Evolutionary conservation across 148 eudicot species (phyloP).

Genomic region (Rhododendron williamsianum): DNA sequence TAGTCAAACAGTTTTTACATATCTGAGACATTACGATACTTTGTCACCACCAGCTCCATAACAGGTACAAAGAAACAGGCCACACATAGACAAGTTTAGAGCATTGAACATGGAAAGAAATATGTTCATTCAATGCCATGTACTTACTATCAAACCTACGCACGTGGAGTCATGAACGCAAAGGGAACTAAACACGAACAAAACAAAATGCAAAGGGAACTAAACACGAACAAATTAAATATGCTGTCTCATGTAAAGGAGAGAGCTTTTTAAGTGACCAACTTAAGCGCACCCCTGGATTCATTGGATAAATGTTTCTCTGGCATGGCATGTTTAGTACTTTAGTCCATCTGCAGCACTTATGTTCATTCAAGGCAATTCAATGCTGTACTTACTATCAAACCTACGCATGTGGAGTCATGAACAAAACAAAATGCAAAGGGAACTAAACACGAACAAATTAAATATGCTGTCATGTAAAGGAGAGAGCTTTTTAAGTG

Average conservation of each 20-base stretch:
- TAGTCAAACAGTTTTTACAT: background rate
- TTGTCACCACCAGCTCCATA: background rate
- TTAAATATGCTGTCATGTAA: background rate
- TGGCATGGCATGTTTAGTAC: background rate
- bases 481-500: background rate
- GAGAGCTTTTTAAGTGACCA: conserved; percentile 1
- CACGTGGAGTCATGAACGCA: background rate
- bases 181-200: background rate
- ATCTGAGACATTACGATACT: background rate
- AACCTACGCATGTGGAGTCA: background rate
- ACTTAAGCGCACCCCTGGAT: background rate
- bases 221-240: background rate
- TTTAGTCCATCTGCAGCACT: background rate
- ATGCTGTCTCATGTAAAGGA: background rate
- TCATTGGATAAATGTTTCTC: background rate
- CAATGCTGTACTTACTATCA: background rate
- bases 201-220: background rate
- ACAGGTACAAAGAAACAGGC: background rate
- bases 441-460: background rate
- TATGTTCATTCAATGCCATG: background rate
- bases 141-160: no score
- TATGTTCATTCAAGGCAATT: background rate
- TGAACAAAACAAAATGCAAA: background rate
- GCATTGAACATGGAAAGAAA: background rate
- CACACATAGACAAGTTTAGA: background rate